A percentile compares a stretch with the other conserved stretches of the same genome.
Conservation (phyloP, 306 rosid genomes). For the Hylodesmum podocarpum region DNA sequence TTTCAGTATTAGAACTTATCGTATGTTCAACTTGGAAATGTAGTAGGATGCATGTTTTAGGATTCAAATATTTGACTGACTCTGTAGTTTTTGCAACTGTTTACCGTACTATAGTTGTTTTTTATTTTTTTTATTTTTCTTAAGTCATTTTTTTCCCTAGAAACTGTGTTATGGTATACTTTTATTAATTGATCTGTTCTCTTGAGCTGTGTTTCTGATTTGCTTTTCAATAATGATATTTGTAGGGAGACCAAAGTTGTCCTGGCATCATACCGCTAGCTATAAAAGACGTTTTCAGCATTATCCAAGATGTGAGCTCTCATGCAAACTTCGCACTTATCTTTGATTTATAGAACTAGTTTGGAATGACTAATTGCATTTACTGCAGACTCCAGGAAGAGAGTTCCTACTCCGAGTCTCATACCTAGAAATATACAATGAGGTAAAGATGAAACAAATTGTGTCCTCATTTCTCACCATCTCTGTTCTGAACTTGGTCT, state of each 20-base stretch:
- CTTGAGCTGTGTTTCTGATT: conserved; percentile 23
- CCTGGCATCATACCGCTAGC: conserved; percentile 98
- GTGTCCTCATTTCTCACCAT: not conserved
- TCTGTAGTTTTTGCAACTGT: not conserved
- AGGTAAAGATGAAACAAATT: conserved; percentile 53
- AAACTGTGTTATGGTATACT: conserved; percentile 3
- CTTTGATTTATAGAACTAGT: not conserved
- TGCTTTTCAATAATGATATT: conserved; percentile 24
- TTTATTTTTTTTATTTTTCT: not conserved
- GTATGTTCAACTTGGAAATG: conserved; percentile 19
- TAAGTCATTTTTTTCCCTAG: not conserved
- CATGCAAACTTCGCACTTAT: conserved; percentile 1
- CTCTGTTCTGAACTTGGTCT: conserved; percentile 22
- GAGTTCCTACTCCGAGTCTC: conserved; percentile 98
- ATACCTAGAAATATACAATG: conserved; percentile 94
- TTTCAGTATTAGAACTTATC: not conserved
- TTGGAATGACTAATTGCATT: conserved; percentile 28
- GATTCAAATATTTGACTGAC: not conserved
- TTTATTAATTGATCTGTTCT: conserved; percentile 7
- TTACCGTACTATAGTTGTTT: not conserved
- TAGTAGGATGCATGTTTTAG: conserved; percentile 8
- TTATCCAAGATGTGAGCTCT: conserved; percentile 91
- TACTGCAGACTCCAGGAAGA: conserved; percentile 94
- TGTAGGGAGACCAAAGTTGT: conserved; percentile 88
- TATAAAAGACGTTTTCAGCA: conserved; percentile 96